Evolutionary conservation across 2,329 filamentous ascomycete species (phyloP).

Genomic region (Neonectria sp.): DNA sequence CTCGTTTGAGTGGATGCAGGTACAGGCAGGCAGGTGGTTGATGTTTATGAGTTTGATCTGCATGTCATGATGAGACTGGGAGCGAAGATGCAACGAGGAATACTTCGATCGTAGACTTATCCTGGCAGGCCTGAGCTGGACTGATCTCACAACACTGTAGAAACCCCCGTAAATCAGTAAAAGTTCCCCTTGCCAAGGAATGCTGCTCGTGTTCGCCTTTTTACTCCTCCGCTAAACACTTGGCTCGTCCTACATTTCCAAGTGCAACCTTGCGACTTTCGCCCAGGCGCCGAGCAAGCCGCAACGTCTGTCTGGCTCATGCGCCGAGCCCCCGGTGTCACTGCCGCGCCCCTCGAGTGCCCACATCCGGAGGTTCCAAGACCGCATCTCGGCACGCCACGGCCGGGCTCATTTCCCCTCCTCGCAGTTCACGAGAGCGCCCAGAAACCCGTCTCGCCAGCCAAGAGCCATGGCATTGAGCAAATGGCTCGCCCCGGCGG

Average conservation of each 20-base stretch:
- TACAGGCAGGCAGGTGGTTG: background rate
- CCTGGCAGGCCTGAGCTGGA: background rate
- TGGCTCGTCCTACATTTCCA: slow-evolving; percentile 13
- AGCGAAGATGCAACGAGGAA: background rate
- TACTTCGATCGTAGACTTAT: background rate
- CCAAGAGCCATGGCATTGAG: slow-evolving; percentile 46
- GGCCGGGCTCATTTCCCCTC: slow-evolving; percentile 45
- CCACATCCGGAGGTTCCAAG: slow-evolving; percentile 37
- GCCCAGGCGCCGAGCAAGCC: background rate
- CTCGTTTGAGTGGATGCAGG: background rate
- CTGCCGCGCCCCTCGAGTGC: slow-evolving; percentile 36
- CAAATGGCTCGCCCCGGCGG: slow-evolving; percentile 37
- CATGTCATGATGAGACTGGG: background rate
- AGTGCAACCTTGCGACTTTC: slow-evolving; percentile 16
- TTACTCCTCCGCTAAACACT: background rate
- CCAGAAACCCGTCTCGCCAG: slow-evolving; percentile 44
- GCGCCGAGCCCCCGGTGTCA: slow-evolving; percentile 20
- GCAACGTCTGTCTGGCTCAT: slow-evolving; percentile 5
- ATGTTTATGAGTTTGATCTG: background rate
- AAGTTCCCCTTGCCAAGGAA: slow-evolving; percentile 20
- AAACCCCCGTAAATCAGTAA: slow-evolving; percentile 5
- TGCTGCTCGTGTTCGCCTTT: slow-evolving; percentile 11
- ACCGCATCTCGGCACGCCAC: slow-evolving; percentile 46
- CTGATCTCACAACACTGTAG: too few species aligned
- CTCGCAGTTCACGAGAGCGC: slow-evolving; percentile 28